Conservation (phyloP, 2,329 filamentous ascomycete species). For the Xylariaceae sp. region DNA sequence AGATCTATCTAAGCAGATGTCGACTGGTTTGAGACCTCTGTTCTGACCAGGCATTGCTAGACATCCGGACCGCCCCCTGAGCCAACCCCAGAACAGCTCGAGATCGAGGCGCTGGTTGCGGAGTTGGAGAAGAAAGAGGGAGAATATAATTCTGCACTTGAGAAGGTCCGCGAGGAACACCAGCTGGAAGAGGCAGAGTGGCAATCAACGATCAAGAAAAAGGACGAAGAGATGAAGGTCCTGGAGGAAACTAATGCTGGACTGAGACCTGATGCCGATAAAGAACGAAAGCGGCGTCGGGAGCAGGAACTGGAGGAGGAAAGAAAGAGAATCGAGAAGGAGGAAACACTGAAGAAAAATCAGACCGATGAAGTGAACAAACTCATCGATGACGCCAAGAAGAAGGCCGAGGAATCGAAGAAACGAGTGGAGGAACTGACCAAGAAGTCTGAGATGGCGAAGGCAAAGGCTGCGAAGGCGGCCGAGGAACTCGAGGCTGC, state of each 20-base stretch:
- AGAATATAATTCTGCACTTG: neutral
- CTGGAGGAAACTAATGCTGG: neutral
- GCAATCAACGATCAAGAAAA: neutral
- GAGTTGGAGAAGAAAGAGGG: no score
- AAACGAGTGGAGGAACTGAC: neutral
- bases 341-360: neutral
- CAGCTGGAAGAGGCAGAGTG: neutral
- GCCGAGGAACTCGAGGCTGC: neutral
- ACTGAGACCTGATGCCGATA: neutral
- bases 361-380: neutral
- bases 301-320: neutral
- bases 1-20: no score
- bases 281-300: neutral
- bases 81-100: neutral
- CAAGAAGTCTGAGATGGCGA: neutral
- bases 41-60: no score
- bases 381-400: neutral
- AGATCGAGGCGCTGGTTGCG: neutral
- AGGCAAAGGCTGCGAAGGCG: neutral
- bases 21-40: no score
- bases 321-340: neutral
- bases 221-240: neutral
- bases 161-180: neutral
- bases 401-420: neutral
- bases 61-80: neutral